Evolutionary conservation across 345 rosid genomes (phyloP).

Genomic region (Sapria himalayana): DNA sequence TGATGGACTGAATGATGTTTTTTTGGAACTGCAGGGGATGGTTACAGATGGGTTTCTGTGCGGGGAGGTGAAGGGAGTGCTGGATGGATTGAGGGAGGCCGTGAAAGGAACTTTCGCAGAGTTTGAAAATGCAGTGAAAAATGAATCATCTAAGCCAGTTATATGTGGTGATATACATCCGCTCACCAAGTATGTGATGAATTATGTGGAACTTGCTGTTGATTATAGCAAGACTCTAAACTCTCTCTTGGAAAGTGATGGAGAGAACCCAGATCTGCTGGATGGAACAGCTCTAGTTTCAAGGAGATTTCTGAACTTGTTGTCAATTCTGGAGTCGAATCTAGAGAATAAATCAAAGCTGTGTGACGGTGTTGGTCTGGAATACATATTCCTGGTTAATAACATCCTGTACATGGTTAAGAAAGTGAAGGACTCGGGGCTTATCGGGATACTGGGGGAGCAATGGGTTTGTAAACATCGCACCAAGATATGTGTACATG

Average conservation of each 20-base stretch:
- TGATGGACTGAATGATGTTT: constrained; percentile 46
- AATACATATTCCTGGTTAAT: constrained; percentile 62
- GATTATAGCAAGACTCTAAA: constrained; percentile 33
- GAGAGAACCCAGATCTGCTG: constrained; percentile 6
- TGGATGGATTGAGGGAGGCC: constrained; percentile 44
- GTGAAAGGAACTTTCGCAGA: constrained; percentile 71
- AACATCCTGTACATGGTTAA: constrained; percentile 76
- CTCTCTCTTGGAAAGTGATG: constrained; percentile 23
- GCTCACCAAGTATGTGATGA: constrained; percentile 81
- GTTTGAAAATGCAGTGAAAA: constrained; percentile 69
- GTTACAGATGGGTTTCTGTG: constrained; percentile 30
- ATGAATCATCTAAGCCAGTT: constrained; percentile 62
- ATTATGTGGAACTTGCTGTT: constrained; percentile 70
- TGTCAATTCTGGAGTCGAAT: constrained; percentile 49
- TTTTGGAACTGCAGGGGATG: constrained; percentile 39
- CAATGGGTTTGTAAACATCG: constrained; percentile 79
- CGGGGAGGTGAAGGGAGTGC: constrained; percentile 46
- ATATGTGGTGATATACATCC: constrained; percentile 89
- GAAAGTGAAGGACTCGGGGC: constrained; percentile 79
- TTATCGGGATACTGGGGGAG: constrained; percentile 65
- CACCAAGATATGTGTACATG: constrained; percentile 61
- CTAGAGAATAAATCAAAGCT: constrained; percentile 71
- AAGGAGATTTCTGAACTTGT: constrained; percentile 32
- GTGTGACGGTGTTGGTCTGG: constrained; percentile 68
- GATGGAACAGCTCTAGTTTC: constrained; percentile 35